These are phyloP conservation scores for Boletus subcaerulescens DNA, from an alignment of 768 basidiomycete genomes.

Conservation along the genomic window DNA sequence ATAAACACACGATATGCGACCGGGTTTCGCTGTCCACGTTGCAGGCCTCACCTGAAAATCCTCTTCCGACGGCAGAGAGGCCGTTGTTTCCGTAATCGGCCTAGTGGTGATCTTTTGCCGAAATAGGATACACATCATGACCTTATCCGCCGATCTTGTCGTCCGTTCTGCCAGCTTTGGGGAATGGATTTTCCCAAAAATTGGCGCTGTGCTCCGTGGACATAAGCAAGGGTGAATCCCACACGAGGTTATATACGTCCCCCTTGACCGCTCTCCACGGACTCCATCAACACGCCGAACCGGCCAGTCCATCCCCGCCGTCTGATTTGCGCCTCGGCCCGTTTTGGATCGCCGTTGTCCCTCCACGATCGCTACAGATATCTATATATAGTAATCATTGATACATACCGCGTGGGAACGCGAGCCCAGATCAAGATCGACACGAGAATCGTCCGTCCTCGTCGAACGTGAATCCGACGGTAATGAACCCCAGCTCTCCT, in stretches of 20 bases:
- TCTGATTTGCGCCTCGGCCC: conserved; percentile 22
- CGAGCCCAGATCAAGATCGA: conserved; percentile 57
- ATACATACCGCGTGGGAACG: conserved; percentile 37
- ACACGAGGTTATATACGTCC: conserved; percentile 8
- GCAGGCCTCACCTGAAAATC: conserved; percentile 1
- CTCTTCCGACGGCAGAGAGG: neutral
- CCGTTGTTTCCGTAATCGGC: conserved; percentile 15
- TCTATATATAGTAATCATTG: neutral
- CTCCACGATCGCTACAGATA: neutral
- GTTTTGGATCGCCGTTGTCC: conserved; percentile 23
- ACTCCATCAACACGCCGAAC: conserved; percentile 1
- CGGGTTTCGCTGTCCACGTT: neutral
- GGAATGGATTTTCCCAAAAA: conserved; percentile 22
- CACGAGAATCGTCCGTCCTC: too few species aligned
- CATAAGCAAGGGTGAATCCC: conserved; percentile 25
- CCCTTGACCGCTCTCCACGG: conserved; percentile 22
- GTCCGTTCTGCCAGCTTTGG: conserved; percentile 20
- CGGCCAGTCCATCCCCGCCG: neutral
- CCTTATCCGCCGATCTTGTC: conserved; percentile 38
- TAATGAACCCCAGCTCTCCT: too few species aligned
- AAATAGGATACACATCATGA: conserved; percentile 15
- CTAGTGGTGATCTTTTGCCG: conserved; percentile 34
- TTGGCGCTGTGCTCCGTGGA: conserved; percentile 25
- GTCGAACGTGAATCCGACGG: too few species aligned
- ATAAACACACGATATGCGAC: too few species aligned